A percentile compares a stretch with the other conserved stretches of the same genome.
These are phyloP conservation scores for Phytopythium cucurbitacearum DNA, from an alignment of 352 stramenopile genomes.

Conservation along the genomic window DNA sequence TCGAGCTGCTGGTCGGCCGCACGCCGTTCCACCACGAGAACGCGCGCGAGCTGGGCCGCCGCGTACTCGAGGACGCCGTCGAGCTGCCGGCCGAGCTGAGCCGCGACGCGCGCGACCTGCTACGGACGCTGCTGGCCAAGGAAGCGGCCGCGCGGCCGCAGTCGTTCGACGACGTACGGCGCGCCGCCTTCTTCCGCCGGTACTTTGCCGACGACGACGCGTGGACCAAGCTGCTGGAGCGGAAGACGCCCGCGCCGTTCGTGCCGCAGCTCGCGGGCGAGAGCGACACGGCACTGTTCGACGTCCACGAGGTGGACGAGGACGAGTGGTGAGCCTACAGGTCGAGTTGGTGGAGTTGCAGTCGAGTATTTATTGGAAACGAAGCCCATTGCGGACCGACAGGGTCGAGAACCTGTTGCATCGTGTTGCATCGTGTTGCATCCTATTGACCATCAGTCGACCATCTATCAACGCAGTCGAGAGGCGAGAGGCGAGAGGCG, in stretches of 20 bases:
- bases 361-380: no score
- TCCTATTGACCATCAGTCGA: no score
- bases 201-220: constrained; percentile 32
- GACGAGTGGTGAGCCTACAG: constrained; percentile 9
- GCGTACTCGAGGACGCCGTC: constrained; percentile 57
- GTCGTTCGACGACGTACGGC: constrained; percentile 38
- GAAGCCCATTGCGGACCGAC: no score
- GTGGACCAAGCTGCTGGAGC: constrained; percentile 44
- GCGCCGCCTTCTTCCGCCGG: constrained; percentile 40
- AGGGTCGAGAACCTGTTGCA: no score
- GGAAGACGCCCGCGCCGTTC: constrained; percentile 43
- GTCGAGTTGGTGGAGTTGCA: no score
- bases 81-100: constrained; percentile 48
- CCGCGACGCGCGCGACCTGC: constrained; percentile 41
- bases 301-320: constrained; percentile 33
- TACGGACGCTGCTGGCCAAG: constrained; percentile 45
- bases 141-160: constrained; percentile 30
- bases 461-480: no score
- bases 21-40: constrained; percentile 88
- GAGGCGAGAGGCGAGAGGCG: no score
- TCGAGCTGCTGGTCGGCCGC: constrained; percentile 78
- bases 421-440: no score
- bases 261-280: constrained; percentile 46
- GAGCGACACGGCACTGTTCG: constrained; percentile 69
- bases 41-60: constrained; percentile 53